Conservation (phyloP, 306 rosid species). For the Pterocarpus santalinus region DNA sequence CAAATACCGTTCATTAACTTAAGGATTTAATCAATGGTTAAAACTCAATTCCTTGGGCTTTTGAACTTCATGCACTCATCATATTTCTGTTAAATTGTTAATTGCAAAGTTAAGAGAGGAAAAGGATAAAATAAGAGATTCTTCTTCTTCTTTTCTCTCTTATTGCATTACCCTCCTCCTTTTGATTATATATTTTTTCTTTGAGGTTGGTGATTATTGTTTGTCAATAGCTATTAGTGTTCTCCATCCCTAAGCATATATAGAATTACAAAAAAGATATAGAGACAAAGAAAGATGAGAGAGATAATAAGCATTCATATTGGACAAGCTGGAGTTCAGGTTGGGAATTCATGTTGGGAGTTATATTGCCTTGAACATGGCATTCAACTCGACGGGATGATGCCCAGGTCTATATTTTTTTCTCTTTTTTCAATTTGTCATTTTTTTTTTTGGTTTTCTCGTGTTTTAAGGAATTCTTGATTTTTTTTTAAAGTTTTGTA, state of each 20-base stretch:
- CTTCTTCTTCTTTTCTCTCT: constrained; percentile 21
- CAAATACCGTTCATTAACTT: constrained; percentile 37
- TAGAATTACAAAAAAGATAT: constrained; percentile 8
- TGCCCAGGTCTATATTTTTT: constrained; percentile 64
- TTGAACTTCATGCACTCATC: constrained; percentile 13
- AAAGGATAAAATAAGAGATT: constrained; percentile 1
- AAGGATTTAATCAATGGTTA: constrained; percentile 32
- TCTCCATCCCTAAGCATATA: constrained; percentile 26
- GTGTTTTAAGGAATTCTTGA: too few species aligned
- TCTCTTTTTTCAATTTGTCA: not conserved
- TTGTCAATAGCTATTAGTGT: constrained; percentile 1
- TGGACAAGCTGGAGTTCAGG: constrained; percentile 88
- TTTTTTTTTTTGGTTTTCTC: not conserved
- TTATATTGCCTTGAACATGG: constrained; percentile 84
- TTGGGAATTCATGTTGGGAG: constrained; percentile 89
- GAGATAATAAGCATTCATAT: constrained; percentile 78
- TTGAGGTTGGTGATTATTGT: not conserved
- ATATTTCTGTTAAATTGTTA: constrained; percentile 12
- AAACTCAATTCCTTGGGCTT: not conserved
- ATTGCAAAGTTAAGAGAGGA: constrained; percentile 31
- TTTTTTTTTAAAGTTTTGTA: too few species aligned
- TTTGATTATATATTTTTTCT: not conserved
- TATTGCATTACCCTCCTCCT: constrained; percentile 27
- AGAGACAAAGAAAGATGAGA: constrained; percentile 55
- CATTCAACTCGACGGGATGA: constrained; percentile 72